Conservation (phyloP, 345 rosid species). For the Adansonia digitata region DNA sequence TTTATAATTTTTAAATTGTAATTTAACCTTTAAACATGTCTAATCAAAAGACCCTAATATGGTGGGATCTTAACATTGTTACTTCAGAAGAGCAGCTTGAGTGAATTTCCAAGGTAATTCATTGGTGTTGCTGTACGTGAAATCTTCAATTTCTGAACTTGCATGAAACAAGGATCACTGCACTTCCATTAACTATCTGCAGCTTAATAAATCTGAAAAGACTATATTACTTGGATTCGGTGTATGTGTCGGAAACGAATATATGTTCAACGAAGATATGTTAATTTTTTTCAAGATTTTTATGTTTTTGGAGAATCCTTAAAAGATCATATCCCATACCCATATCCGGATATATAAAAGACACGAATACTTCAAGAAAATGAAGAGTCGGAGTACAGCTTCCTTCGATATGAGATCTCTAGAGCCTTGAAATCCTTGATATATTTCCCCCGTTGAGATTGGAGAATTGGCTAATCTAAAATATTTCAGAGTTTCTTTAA, state of each 20-base stretch:
- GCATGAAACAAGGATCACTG: background rate
- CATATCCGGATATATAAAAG: too few species aligned
- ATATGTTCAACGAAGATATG: too few species aligned
- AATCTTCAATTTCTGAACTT: constrained; percentile 26
- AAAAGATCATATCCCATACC: too few species aligned
- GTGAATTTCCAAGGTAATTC: background rate
- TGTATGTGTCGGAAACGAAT: too few species aligned
- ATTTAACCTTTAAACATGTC: too few species aligned
- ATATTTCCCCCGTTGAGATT: constrained; percentile 18
- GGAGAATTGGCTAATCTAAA: constrained; percentile 17
- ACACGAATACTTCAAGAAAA: too few species aligned
- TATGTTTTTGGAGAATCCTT: too few species aligned
- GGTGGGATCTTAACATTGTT: constrained; percentile 18
- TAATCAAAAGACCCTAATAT: background rate
- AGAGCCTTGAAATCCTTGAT: constrained; percentile 22
- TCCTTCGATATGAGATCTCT: constrained; percentile 14
- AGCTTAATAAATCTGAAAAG: constrained; percentile 14
- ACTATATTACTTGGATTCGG: too few species aligned
- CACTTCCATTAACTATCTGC: constrained; percentile 19
- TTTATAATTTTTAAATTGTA: too few species aligned
- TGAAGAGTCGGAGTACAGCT: constrained; percentile 1
- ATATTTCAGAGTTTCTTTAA: constrained; percentile 27
- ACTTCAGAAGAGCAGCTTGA: constrained; percentile 10
- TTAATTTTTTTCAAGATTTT: too few species aligned
- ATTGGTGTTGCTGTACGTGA: constrained; percentile 10